These are phyloP conservation scores for Clathrospora elynae DNA, from an alignment of 2,329 filamentous ascomycete genomes.

Conservation along the genomic window DNA sequence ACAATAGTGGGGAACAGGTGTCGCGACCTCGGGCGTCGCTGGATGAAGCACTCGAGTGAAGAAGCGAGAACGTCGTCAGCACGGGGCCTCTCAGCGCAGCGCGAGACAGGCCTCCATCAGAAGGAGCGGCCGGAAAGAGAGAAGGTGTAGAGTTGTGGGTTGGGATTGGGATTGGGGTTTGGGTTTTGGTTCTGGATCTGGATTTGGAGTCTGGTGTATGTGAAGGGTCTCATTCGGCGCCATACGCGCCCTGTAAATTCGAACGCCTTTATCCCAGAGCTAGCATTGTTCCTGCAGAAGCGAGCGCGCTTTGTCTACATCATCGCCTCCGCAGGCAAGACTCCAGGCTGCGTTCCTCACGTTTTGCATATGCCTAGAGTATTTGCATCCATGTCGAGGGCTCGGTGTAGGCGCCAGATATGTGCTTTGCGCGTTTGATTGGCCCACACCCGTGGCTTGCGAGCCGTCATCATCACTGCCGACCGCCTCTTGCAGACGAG, in stretches of 20 bases:
- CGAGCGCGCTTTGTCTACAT: slow-evolving; percentile 21
- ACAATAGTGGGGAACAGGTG: slow-evolving; percentile 18
- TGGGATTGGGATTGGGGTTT: too few species aligned
- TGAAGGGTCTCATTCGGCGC: slow-evolving; percentile 23
- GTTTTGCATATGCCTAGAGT: slow-evolving; percentile 11
- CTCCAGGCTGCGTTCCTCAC: slow-evolving; percentile 11
- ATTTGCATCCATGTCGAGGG: slow-evolving; percentile 8
- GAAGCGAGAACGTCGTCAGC: too few species aligned
- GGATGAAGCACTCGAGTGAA: slow-evolving; percentile 1
- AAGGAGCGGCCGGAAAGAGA: slow-evolving; percentile 9
- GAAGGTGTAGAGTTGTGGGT: slow-evolving; percentile 9
- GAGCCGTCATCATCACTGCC: slow-evolving; percentile 15
- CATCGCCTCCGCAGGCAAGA: slow-evolving; percentile 16
- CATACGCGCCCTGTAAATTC: slow-evolving; percentile 20
- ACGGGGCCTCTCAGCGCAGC: slow-evolving; percentile 13
- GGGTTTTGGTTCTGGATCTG: too few species aligned
- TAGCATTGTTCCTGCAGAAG: slow-evolving; percentile 24
- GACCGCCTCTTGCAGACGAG: slow-evolving; percentile 2
- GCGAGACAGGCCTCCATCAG: slow-evolving; percentile 21
- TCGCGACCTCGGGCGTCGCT: slow-evolving; percentile 25
- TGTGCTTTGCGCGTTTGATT: slow-evolving; percentile 10
- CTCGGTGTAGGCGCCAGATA: slow-evolving; percentile 9
- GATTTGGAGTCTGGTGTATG: slow-evolving; percentile 4
- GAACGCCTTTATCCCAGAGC: slow-evolving; percentile 12
- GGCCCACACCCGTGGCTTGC: slow-evolving; percentile 12